Evolutionary conservation across 345 rosid genomes (phyloP).

Genomic region (Eucalyptus pauciflora): DNA sequence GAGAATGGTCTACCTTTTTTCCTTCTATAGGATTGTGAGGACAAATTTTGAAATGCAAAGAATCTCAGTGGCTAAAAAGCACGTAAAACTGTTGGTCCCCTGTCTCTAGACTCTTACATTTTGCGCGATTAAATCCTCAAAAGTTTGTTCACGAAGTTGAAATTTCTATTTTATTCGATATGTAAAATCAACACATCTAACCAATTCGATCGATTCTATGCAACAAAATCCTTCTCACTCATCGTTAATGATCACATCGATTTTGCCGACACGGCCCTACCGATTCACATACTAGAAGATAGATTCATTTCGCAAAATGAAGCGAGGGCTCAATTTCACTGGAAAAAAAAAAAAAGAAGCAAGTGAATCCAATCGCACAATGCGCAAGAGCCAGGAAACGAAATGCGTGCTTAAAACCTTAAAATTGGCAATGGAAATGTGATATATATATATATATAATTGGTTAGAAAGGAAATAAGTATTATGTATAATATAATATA

Average conservation of each 20-base stretch:
- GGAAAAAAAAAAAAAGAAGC: neutral
- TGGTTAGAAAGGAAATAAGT: no score
- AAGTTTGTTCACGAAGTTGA: rapidly evolving
- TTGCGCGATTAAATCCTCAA: rapidly evolving
- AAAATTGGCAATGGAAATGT: neutral
- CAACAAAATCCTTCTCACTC: neutral
- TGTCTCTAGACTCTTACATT: neutral
- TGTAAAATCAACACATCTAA: neutral
- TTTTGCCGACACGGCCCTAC: neutral
- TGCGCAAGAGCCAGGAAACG: neutral
- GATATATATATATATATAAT: no score
- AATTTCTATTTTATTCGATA: neutral
- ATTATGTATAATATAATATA: no score
- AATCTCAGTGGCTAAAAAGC: neutral
- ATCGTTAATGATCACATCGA: rapidly evolving
- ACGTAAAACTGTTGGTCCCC: neutral
- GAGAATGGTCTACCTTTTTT: neutral
- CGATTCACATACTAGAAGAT: neutral
- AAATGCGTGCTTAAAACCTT: neutral
- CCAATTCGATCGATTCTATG: rapidly evolving
- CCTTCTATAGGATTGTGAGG: neutral
- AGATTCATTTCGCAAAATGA: neutral
- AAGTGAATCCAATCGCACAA: neutral
- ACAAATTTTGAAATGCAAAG: neutral
- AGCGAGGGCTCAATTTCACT: neutral